phyloP scores from a whole-genome alignment of 148 eudicot genomes.

The Rhododendron vialii region DNA sequence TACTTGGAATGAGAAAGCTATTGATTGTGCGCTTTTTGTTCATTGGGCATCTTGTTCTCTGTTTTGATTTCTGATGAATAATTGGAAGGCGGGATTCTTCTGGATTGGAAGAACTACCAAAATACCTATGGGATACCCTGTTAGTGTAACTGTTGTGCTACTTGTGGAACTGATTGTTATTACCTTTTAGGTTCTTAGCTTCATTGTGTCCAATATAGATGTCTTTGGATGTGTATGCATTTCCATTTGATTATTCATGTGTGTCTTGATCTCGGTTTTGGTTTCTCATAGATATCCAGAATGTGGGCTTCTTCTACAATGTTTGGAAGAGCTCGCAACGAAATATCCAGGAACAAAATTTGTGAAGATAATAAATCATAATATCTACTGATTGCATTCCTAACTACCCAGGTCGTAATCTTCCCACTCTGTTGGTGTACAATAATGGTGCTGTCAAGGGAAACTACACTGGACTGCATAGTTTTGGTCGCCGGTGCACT shows the following conservation, averaged over 20 bases:
- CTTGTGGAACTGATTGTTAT: background rate
- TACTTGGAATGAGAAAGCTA: no score
- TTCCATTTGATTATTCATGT: background rate
- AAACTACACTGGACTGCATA: conserved; percentile 66
- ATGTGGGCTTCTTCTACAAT: conserved; percentile 58
- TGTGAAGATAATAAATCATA: conserved; percentile 85
- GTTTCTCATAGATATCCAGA: conserved; percentile 44
- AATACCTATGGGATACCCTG: background rate
- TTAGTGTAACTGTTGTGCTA: background rate
- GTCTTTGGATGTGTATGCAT: background rate
- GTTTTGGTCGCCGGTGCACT: conserved; percentile 82
- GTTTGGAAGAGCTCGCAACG: conserved; percentile 68
- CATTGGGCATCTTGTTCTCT: background rate
- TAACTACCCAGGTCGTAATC: conserved; percentile 87
- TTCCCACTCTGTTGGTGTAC: conserved; percentile 88
- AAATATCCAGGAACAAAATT: conserved; percentile 82
- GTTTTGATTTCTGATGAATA: background rate
- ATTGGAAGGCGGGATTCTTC: background rate
- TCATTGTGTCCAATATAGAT: background rate
- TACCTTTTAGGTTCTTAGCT: background rate
- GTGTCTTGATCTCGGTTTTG: background rate
- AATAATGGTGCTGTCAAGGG: conserved; percentile 83
- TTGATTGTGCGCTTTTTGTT: background rate
- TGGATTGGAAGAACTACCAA: background rate
- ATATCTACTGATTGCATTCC: conserved; percentile 96